A percentile compares a stretch with the other conserved stretches of the same genome.
phyloP scores from a whole-genome alignment of 306 rosid species.

The Albizia julibrissin region DNA sequence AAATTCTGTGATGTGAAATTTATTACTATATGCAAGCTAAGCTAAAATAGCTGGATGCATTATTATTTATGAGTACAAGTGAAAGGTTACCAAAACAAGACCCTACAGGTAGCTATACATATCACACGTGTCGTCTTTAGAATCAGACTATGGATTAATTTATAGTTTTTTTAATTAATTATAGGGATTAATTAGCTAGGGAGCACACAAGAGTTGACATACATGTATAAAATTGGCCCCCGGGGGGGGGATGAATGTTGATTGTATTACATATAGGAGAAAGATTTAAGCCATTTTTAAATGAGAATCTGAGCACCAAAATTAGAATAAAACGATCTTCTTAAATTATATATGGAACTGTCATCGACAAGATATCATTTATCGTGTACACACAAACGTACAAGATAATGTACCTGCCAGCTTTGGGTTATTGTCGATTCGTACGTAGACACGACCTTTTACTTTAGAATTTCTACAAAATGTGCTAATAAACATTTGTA shows the following conservation, averaged over 20 bases:
- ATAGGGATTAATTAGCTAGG: background rate
- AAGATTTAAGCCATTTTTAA: slow-evolving; percentile 1
- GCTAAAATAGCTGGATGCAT: background rate
- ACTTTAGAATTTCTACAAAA: background rate
- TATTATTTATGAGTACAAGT: background rate
- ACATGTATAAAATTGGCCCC: background rate
- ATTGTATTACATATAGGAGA: background rate
- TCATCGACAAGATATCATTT: slow-evolving; percentile 29
- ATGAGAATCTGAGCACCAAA: slow-evolving; percentile 30
- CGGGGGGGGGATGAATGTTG: background rate
- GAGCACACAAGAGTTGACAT: slow-evolving; percentile 53
- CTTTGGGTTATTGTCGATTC: background rate
- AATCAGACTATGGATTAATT: slow-evolving; percentile 32
- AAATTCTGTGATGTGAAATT: slow-evolving; percentile 32
- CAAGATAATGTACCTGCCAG: background rate
- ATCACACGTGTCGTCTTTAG: slow-evolving; percentile 3
- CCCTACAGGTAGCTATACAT: background rate
- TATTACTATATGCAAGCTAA: background rate
- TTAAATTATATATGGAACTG: slow-evolving; percentile 14
- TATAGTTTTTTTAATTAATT: background rate
- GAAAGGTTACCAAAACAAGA: slow-evolving; percentile 16
- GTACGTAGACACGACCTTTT: too few relatives aligned
- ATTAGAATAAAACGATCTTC: slow-evolving; percentile 19
- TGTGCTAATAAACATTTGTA: background rate
- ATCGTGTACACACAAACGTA: background rate